phyloP scores from a whole-genome alignment of 805 yeast species.

The Teunomyces aglyptinius region DNA sequence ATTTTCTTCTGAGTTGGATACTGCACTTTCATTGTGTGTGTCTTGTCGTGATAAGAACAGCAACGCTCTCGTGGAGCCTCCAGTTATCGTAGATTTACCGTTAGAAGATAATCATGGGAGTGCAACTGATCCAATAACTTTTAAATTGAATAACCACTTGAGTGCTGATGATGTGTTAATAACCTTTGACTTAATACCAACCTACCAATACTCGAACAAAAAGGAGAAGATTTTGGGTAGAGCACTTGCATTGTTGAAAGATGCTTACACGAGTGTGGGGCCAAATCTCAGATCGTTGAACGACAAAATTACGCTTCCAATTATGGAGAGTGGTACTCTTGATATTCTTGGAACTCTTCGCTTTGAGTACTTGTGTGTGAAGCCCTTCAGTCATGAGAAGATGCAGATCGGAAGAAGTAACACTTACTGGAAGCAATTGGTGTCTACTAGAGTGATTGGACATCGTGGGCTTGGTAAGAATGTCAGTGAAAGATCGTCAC shows the following conservation, averaged over 20 bases:
- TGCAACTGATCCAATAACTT: slow-evolving; percentile 72
- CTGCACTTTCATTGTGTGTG: slow-evolving; percentile 76
- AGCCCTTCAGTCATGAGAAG: slow-evolving; percentile 68
- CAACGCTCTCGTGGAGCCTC: slow-evolving; percentile 45
- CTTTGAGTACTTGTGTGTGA: slow-evolving; percentile 71
- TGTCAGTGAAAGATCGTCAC: slow-evolving; percentile 62
- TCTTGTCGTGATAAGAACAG: slow-evolving; percentile 33
- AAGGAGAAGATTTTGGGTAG: slow-evolving; percentile 63
- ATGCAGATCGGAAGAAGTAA: slow-evolving; percentile 66
- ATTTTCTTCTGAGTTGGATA: slow-evolving; percentile 80
- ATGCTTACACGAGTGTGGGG: slow-evolving; percentile 67
- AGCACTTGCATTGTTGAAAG: slow-evolving; percentile 71
- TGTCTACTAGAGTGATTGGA: slow-evolving; percentile 88
- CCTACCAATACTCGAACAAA: slow-evolving; percentile 56
- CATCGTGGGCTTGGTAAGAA: slow-evolving; percentile 96
- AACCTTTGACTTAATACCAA: slow-evolving; percentile 85
- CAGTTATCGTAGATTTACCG: slow-evolving; percentile 73
- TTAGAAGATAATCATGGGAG: slow-evolving; percentile 71
- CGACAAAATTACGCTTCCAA: slow-evolving; percentile 67
- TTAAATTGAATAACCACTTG: slow-evolving; percentile 51
- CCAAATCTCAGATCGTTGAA: slow-evolving; percentile 63
- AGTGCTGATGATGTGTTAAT: slow-evolving; percentile 55
- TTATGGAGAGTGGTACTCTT: slow-evolving; percentile 66
- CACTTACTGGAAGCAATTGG: slow-evolving; percentile 88
- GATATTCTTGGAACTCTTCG: slow-evolving; percentile 74